Conservation (phyloP, 768 basidiomycete genomes). For the Boletus eberwhitei region DNA sequence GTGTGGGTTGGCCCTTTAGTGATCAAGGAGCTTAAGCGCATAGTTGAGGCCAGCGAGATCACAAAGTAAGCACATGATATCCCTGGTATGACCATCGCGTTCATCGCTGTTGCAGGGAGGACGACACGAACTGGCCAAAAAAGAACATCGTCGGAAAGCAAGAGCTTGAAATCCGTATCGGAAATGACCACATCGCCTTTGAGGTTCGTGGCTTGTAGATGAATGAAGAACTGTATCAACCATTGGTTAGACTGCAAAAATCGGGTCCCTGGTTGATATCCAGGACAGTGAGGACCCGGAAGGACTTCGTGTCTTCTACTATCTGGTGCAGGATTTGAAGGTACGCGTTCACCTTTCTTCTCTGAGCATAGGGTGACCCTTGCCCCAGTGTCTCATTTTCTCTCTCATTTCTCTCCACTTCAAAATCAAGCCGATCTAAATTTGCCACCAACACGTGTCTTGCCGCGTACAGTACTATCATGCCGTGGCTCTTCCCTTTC, state of each 20-base stretch:
- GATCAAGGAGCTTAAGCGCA: slow-evolving; percentile 90
- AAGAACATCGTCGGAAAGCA: slow-evolving; percentile 99
- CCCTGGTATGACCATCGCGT: not conserved
- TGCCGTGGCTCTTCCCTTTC: not conserved
- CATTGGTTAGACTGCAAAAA: slow-evolving; percentile 85
- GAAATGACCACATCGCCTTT: slow-evolving; percentile 94
- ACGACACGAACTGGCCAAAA: slow-evolving; percentile 98
- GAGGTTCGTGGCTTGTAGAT: slow-evolving; percentile 55
- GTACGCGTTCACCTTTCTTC: slow-evolving; percentile 38
- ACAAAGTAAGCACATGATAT: slow-evolving; percentile 58
- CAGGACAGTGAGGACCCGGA: slow-evolving; percentile 97
- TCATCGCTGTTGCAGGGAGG: slow-evolving; percentile 65
- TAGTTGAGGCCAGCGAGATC: slow-evolving; percentile 91
- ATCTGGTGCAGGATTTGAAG: slow-evolving; percentile 96
- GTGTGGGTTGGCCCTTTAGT: slow-evolving; percentile 95
- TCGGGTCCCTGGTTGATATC: slow-evolving; percentile 94
- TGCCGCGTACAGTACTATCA: not conserved
- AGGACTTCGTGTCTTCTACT: slow-evolving; percentile 96
- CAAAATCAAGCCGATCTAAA: slow-evolving; percentile 98
- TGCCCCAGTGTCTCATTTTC: slow-evolving; percentile 86
- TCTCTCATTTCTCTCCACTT: slow-evolving; percentile 98
- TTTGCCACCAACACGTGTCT: not conserved
- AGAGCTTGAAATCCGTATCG: slow-evolving; percentile 92
- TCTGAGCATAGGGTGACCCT: not conserved
- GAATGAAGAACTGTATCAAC: not conserved